Evolutionary conservation across 179 eudicot species (phyloP).

Genomic region (Kewa caespitosa): DNA sequence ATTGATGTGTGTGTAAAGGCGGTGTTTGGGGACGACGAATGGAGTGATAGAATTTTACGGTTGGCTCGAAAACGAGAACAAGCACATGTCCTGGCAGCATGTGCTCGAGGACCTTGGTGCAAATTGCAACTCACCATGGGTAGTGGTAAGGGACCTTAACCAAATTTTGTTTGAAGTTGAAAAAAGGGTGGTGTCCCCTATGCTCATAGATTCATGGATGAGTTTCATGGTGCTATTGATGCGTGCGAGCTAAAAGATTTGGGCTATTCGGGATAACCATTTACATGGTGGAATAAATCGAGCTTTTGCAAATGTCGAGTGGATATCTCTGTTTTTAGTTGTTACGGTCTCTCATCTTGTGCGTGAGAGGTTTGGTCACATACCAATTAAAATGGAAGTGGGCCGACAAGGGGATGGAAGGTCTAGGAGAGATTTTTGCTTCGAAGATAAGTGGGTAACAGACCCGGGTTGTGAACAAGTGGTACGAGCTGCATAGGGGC

Average conservation of each 20-base stretch:
- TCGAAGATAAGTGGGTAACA: neutral
- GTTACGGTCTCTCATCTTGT: neutral
- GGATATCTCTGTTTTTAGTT: no score
- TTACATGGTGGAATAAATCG: neutral
- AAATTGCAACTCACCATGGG: neutral
- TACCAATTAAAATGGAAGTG: neutral
- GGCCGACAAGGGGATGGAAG: no score
- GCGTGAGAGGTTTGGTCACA: neutral
- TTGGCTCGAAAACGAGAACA: neutral
- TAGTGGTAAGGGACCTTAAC: neutral
- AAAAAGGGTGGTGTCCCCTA: neutral
- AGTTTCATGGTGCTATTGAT: neutral
- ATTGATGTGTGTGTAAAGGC: neutral
- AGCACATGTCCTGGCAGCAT: neutral
- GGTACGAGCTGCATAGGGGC: neutral
- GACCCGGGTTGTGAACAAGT: neutral
- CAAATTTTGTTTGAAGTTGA: neutral
- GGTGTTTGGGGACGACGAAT: no score
- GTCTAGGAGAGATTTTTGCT: neutral
- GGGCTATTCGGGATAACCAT: neutral
- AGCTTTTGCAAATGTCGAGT: neutral
- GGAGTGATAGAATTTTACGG: neutral
- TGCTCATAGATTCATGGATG: neutral
- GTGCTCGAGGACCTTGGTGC: neutral
- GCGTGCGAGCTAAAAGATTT: neutral